These are phyloP conservation scores for Talaromyces sp. DNA, from an alignment of 2,329 filamentous ascomycete genomes.

Conservation along the genomic window DNA sequence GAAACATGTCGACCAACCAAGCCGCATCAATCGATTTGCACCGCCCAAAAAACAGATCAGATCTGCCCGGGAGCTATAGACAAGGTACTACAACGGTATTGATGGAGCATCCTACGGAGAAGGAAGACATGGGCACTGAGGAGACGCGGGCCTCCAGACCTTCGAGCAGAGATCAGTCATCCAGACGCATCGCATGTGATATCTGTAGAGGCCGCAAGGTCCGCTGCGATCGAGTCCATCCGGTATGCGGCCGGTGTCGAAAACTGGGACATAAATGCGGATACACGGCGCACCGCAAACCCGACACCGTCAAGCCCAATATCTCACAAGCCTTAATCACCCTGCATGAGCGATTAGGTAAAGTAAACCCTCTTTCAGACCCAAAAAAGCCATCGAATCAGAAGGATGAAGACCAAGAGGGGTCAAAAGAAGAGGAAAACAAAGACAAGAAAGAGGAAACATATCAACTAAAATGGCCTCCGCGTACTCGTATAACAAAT, in stretches of 20 bases:
- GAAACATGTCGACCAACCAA: not conserved
- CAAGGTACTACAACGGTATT: not conserved
- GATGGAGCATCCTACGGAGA: not conserved
- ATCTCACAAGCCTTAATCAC: slow-evolving; percentile 1
- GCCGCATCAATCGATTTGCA: not conserved
- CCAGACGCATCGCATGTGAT: slow-evolving; percentile 4
- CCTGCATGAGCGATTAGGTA: slow-evolving; percentile 1
- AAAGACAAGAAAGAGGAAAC: not conserved
- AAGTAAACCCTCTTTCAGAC: not conserved
- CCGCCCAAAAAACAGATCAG: not conserved
- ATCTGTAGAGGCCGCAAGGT: slow-evolving; percentile 1
- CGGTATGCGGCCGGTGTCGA: not conserved
- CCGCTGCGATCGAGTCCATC: slow-evolving; percentile 3
- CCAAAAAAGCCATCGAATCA: not conserved
- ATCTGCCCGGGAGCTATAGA: not conserved
- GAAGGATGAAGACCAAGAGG: not conserved
- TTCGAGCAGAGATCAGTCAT: not conserved
- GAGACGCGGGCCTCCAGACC: not conserved
- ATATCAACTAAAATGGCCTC: too few species aligned
- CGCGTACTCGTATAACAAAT: not conserved
- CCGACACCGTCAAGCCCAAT: not conserved
- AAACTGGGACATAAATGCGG: not conserved
- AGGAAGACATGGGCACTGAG: slow-evolving; percentile 1
- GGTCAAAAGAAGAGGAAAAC: not conserved
- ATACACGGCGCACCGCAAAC: not conserved